Evolutionary conservation across 768 basidiomycete genomes (phyloP).

Genomic region (Lactifluus piperatus): DNA sequence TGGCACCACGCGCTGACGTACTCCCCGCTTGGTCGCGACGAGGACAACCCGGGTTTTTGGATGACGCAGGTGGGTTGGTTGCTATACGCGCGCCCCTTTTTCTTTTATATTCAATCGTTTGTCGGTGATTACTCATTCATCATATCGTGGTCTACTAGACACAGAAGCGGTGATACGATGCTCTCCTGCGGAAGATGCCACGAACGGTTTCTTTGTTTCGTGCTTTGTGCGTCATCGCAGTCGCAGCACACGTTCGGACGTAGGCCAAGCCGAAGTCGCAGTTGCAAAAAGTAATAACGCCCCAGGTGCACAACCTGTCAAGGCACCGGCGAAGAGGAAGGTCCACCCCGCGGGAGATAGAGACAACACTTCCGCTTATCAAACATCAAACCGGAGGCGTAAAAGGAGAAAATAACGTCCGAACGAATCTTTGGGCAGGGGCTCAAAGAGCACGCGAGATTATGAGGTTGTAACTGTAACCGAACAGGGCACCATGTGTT

Average conservation of each 20-base stretch:
- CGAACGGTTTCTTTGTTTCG: constrained; percentile 98
- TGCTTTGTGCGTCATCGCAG: constrained; percentile 52
- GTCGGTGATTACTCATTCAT: background rate
- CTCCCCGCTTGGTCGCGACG: constrained; percentile 79
- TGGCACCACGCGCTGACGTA: constrained; percentile 60
- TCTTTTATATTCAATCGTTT: no score
- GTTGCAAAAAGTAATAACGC: background rate
- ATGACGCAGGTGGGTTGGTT: constrained; percentile 15
- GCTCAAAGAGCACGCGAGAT: background rate
- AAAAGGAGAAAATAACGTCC: constrained; percentile 1
- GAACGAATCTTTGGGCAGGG: background rate
- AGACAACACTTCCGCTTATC: background rate
- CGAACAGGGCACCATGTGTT: background rate
- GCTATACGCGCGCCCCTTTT: background rate
- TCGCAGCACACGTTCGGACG: background rate
- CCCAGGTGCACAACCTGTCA: background rate
- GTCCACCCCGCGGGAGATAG: background rate
- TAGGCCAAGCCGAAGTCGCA: background rate
- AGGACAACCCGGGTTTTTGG: constrained; percentile 61
- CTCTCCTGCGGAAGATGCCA: constrained; percentile 72
- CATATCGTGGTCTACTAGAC: background rate
- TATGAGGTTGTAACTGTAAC: background rate
- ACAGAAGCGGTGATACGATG: constrained; percentile 63
- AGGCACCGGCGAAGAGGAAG: constrained; percentile 8
- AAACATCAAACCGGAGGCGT: background rate